Percentiles rank a stretch among this genome's conserved stretches.
Conservation (phyloP, 2,329 filamentous ascomycete species). For the Fusarium verticillioides region DNA sequence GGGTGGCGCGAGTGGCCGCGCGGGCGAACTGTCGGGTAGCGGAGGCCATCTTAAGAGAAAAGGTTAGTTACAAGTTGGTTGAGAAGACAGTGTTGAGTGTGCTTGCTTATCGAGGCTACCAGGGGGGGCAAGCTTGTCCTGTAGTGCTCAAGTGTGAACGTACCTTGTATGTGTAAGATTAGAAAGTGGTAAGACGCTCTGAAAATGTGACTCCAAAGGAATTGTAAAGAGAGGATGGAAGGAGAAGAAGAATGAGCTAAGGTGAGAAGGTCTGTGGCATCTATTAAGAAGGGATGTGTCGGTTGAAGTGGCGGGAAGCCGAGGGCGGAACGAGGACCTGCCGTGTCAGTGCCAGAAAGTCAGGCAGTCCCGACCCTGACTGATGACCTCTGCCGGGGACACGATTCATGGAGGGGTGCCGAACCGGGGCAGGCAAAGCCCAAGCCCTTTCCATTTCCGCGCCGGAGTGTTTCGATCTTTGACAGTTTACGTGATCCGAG, state of each 20-base stretch:
- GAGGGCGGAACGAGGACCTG: slow-evolving; percentile 22
- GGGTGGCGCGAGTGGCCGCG: slow-evolving; percentile 67
- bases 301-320: slow-evolving; percentile 31
- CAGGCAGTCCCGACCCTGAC: slow-evolving; percentile 11
- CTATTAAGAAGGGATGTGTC: slow-evolving; percentile 33
- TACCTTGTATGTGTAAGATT: slow-evolving; percentile 33
- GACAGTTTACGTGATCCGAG: not conserved
- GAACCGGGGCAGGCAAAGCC: slow-evolving; percentile 6
- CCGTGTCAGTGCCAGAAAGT: slow-evolving; percentile 25
- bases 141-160: not conserved
- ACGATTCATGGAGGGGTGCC: slow-evolving; percentile 36
- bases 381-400: slow-evolving; percentile 18
- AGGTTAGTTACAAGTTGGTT: slow-evolving; percentile 18
- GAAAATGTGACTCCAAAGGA: slow-evolving; percentile 9
- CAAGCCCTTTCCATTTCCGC: not conserved
- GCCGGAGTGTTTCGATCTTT: not conserved
- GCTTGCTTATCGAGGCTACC: not conserved
- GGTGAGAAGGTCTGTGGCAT: slow-evolving; percentile 8
- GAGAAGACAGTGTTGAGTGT: not conserved
- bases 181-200: slow-evolving; percentile 17
- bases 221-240: slow-evolving; percentile 13
- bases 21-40: slow-evolving; percentile 66
- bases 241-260: slow-evolving; percentile 2
- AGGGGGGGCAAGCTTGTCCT: not conserved
- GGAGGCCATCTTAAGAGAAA: slow-evolving; percentile 49